Percentiles rank a stretch among this genome's conserved stretches.
These are phyloP conservation scores for Candolleomyces aberdarensis DNA, from an alignment of 768 basidiomycete species.

Conservation along the genomic window DNA sequence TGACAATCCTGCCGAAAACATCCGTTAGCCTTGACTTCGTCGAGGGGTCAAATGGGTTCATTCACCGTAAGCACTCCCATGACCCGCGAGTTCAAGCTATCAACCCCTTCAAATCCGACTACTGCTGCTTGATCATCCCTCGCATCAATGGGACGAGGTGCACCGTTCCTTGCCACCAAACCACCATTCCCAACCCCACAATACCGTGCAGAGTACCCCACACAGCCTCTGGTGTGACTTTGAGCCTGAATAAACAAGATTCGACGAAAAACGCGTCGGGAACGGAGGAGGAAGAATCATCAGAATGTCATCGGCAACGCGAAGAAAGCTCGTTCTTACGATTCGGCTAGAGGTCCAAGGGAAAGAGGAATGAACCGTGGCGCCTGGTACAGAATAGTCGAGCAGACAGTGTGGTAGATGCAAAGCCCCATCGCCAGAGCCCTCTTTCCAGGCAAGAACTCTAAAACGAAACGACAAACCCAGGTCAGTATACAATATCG, in stretches of 20 bases:
- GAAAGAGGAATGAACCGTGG: slow-evolving; percentile 78
- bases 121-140: slow-evolving; percentile 13
- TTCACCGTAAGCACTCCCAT: background rate
- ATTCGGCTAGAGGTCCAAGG: slow-evolving; percentile 58
- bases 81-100: background rate
- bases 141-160: slow-evolving; percentile 43
- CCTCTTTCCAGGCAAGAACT: slow-evolving; percentile 83
- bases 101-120: background rate
- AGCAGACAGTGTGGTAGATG: slow-evolving; percentile 70
- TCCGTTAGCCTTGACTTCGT: too few species aligned
- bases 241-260: slow-evolving; percentile 35
- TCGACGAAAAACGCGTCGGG: background rate
- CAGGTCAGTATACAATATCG: background rate
- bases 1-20: too few species aligned
- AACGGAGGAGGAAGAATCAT: slow-evolving; percentile 12
- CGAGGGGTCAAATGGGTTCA: too few species aligned
- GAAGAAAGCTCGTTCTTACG: slow-evolving; percentile 35
- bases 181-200: slow-evolving; percentile 65
- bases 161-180: slow-evolving; percentile 83
- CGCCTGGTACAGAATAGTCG: slow-evolving; percentile 71
- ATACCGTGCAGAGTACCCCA: slow-evolving; percentile 77
- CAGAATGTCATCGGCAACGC: too few species aligned
- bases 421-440: slow-evolving; percentile 75
- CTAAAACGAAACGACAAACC: slow-evolving; percentile 30
- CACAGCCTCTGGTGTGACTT: slow-evolving; percentile 65